These are phyloP conservation scores for Zygosaccharomyces pseudorouxii DNA, from an alignment of 805 yeast genomes.

Conservation along the genomic window DNA sequence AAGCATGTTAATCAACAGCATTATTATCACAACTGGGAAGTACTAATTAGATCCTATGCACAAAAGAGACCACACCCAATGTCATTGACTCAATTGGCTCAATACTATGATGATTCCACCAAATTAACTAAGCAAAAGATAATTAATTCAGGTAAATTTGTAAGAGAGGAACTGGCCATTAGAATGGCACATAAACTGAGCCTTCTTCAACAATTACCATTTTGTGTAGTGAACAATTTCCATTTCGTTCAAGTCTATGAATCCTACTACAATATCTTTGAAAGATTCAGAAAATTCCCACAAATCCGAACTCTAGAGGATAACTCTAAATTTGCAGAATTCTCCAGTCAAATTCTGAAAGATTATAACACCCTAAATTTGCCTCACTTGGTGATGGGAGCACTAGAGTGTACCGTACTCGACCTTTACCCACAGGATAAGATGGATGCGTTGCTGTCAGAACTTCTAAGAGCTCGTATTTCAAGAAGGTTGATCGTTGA, in stretches of 20 bases:
- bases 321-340: conserved; percentile 65
- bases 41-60: conserved; percentile 26
- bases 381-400: conserved; percentile 91
- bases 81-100: conserved; percentile 82
- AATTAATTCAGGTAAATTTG: conserved; percentile 81
- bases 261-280: conserved; percentile 82
- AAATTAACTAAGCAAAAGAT: conserved; percentile 71
- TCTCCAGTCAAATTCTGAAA: conserved; percentile 55
- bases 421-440: conserved; percentile 52
- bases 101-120: conserved; percentile 62
- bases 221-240: conserved; percentile 75
- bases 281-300: conserved; percentile 72
- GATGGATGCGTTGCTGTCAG: conserved; percentile 70
- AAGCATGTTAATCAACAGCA: conserved; percentile 60
- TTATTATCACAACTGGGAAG: conserved; percentile 60
- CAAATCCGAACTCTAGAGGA: conserved; percentile 65
- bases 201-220: conserved; percentile 79
- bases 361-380: conserved; percentile 77
- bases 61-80: conserved; percentile 79
- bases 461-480: conserved; percentile 77
- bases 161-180: conserved; percentile 76
- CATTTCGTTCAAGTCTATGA: conserved; percentile 87
- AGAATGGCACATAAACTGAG: conserved; percentile 75
- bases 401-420: conserved; percentile 69
- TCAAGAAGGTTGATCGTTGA: conserved; percentile 87